Base-by-base conservation (phyloP, 805 yeast species). In the Metschnikowia lunata region DNA sequence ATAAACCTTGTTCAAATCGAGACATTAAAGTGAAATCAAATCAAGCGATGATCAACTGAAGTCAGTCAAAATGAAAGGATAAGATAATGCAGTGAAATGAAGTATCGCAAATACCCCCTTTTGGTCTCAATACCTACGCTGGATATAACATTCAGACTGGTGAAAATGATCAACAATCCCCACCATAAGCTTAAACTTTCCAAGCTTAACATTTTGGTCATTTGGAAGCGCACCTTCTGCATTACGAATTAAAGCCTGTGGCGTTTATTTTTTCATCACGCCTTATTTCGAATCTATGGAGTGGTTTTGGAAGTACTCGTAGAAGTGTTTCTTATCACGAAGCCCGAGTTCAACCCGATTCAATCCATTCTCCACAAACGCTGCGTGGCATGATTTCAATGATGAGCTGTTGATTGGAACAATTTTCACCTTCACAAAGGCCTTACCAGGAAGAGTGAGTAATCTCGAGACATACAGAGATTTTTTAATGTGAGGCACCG, bases 311-410 rank as follows among this genome's bases (percentile, higher is more conserved):
- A 44, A 52, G 42, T 49, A 52, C 14, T 48, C 46, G 40, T 48
- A 50, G 45, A 71, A 71, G 42, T 58, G 58, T 32, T 43, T 45
- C 51, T 71, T 71, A 30, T 62, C 63, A 7, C 43, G 41, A 12
- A 64, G 47, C 23, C 58, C 49, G 50, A 71, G 63, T 32, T 61
- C 64, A 7, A 70, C 64, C 15, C 54, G 50, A 40, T 49, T 63
- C 49, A 71, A 61, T 10, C 63, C 60, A 36, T 66, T 64, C 35
- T 64, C 59, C 34, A 61, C 64, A 45, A 65, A 70, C 13, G 66
- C 57, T 27, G 52, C 47, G 44, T 56, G 63, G 30, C 61, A 43
- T 13, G 43, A 49, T 12, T 38, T 46, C 34, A 51, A 40, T 9
- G 58, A 59, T 26, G 50, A 53, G 10, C 49, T 48, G 1, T 43